Conservation (phyloP, 345 rosid species). For the Brassica juncea region DNA sequence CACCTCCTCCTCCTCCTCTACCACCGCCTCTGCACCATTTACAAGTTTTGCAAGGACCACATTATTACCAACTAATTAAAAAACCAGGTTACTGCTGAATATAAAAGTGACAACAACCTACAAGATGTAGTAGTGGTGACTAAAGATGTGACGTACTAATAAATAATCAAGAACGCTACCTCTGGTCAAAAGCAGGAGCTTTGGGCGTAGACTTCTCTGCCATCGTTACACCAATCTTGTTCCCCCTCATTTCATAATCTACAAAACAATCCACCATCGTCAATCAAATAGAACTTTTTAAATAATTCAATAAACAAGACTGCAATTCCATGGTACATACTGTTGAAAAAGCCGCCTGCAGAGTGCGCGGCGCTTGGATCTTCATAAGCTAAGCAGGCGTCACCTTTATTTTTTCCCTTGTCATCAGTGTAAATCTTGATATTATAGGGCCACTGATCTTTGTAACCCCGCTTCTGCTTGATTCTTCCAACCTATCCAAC, state of each 20-base stretch:
- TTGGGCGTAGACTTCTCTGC: slow-evolving; percentile 90
- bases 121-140: not conserved
- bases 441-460: slow-evolving; percentile 98
- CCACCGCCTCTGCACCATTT: slow-evolving; percentile 50
- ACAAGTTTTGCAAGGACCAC: slow-evolving; percentile 26
- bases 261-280: slow-evolving; percentile 27
- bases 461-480: slow-evolving; percentile 96
- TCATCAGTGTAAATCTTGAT: slow-evolving; percentile 94
- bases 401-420: slow-evolving; percentile 87
- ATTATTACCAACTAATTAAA: not conserved
- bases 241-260: slow-evolving; percentile 88
- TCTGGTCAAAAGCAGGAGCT: slow-evolving; percentile 59
- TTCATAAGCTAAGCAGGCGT: slow-evolving; percentile 87
- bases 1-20: slow-evolving; percentile 52
- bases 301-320: not conserved
- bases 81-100: not conserved
- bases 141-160: not conserved
- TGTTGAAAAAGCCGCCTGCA: slow-evolving; percentile 85
- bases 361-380: slow-evolving; percentile 97
- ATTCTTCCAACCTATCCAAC: slow-evolving; percentile 78
- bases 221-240: slow-evolving; percentile 81
- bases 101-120: not conserved
- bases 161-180: slow-evolving; percentile 45
- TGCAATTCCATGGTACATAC: slow-evolving; percentile 44
- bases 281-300: not conserved